Evolutionary conservation across 352 stramenopile genomes (phyloP), one percentile per base, ranked within the genome.

Genomic region (Pythium volutum): DNA sequence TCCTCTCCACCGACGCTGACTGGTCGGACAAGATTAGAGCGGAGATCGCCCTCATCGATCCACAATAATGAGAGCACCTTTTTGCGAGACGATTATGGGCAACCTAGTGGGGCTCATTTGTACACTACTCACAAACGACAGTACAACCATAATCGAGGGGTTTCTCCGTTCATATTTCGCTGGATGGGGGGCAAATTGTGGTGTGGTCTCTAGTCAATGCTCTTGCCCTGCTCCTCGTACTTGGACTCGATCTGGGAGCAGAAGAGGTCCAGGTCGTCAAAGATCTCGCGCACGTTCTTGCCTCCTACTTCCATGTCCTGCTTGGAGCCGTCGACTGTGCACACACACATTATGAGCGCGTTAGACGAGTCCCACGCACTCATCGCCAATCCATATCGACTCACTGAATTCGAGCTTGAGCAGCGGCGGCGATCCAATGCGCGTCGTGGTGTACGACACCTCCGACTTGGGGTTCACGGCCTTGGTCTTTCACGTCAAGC

Each of bases 191-290:
- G n/a, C n/a, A 38, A 38, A 26, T 47, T 47, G 22, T 50, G 23
- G 8, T 31, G 22, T 12, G 22, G 2, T 47, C 34, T 60, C 74
- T 91, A 92, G 59, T 94, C 85, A 64, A 94, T 93, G 64, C 54
- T 66, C 79, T 94, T 94, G 70, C 85, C 85, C 65, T 81, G 64
- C 58, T 77, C 69, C 71, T 94, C 85, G 67, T 93, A 91, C 69
- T 94, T 83, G 53, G 85, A 83, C 71, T 94, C 85, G 58, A 94
- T 94, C 73, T 89, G 81, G 50, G 82, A 87, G 77, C 85, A 94
- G 69, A 84, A 83, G 50, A 79, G 87, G 66, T 94, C 85, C 48
- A 94, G 67, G 25, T 93, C 79, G 25, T 93, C 84, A 55, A 92
- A 91, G 67, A 94, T 94, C 33, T 90, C 85, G 62, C 79, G 75